These are phyloP conservation scores for Beta vulgaris DNA, from an alignment of 148 eudicot species.

Conservation along the genomic window DNA sequence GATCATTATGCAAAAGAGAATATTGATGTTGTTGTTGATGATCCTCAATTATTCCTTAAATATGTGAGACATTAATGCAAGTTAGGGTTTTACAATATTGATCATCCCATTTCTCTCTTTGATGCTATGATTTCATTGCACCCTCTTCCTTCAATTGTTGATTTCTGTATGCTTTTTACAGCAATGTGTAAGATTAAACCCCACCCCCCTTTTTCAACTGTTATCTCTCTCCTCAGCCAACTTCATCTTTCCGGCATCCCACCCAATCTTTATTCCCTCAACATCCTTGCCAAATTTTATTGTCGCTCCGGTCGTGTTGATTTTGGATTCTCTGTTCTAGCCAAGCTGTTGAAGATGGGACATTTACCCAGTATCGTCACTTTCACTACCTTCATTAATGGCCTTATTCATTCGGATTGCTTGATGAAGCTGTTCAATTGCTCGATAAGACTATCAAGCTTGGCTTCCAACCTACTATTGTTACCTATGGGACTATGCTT, in stretches of 20 bases:
- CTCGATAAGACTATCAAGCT: too few species aligned
- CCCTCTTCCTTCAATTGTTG: too few species aligned
- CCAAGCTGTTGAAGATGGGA: slow-evolving; percentile 14
- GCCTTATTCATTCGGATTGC: background rate
- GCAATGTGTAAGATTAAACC: too few species aligned
- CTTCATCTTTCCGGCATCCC: background rate
- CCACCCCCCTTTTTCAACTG: background rate
- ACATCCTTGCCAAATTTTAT: slow-evolving; percentile 8
- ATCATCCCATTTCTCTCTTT: background rate
- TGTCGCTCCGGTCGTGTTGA: background rate
- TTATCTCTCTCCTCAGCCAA: background rate
- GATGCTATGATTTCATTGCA: too few species aligned
- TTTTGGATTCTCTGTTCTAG: too few species aligned
- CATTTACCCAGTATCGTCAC: background rate
- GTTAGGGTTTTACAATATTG: slow-evolving; percentile 6
- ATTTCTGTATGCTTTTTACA: too few species aligned
- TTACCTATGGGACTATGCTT: too few species aligned
- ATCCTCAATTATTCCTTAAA: background rate
- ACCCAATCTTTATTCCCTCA: background rate
- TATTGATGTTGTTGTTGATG: background rate
- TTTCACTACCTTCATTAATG: slow-evolving; percentile 11
- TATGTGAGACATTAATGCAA: slow-evolving; percentile 2
- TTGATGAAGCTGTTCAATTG: too few species aligned
- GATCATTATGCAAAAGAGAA: too few species aligned
- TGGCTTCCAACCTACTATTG: too few species aligned